Conservation (phyloP, 164 flowering plant genomes). For the Chloranthus sessilifolius region DNA sequence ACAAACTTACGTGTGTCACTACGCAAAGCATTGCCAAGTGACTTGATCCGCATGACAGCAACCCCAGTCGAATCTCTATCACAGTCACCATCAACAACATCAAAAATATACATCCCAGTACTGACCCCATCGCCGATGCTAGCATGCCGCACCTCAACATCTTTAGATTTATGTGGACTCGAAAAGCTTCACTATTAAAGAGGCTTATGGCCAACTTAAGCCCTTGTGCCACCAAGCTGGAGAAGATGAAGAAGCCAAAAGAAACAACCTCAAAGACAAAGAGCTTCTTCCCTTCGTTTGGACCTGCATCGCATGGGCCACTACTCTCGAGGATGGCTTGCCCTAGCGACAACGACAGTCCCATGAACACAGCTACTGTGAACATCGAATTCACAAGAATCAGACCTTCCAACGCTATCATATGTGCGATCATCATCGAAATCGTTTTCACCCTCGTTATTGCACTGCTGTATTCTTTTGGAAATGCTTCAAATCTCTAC, state of each 20-base stretch:
- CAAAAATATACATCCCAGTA: conserved; percentile 24
- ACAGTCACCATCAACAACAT: conserved; percentile 26
- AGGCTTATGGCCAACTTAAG: conserved; percentile 23
- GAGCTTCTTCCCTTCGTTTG: conserved; percentile 31
- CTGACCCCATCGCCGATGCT: conserved; percentile 27
- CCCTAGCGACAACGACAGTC: conserved; percentile 35
- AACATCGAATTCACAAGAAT: conserved; percentile 57
- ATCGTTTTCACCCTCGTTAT: conserved; percentile 1
- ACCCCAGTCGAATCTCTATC: conserved; percentile 21
- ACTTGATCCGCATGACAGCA: conserved; percentile 16
- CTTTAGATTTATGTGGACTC: conserved; percentile 3
- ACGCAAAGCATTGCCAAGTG: conserved; percentile 7
- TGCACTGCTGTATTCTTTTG: conserved; percentile 10
- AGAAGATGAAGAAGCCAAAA: conserved; percentile 38
- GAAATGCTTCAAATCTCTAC: conserved; percentile 20
- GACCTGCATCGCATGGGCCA: conserved; percentile 27
- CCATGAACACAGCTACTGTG: conserved; percentile 54
- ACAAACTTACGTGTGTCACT: conserved; percentile 3
- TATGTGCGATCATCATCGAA: conserved; percentile 52
- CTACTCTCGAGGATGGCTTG: conserved; percentile 32
- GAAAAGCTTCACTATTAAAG: conserved; percentile 16
- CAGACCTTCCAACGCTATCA: conserved; percentile 48
- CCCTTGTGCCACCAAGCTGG: conserved; percentile 32
- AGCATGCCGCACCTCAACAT: conserved; percentile 23
- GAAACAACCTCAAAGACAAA: conserved; percentile 33